Evolutionary conservation across 2,329 filamentous ascomycete genomes (phyloP).

Genomic region (Diplodia sapinea): DNA sequence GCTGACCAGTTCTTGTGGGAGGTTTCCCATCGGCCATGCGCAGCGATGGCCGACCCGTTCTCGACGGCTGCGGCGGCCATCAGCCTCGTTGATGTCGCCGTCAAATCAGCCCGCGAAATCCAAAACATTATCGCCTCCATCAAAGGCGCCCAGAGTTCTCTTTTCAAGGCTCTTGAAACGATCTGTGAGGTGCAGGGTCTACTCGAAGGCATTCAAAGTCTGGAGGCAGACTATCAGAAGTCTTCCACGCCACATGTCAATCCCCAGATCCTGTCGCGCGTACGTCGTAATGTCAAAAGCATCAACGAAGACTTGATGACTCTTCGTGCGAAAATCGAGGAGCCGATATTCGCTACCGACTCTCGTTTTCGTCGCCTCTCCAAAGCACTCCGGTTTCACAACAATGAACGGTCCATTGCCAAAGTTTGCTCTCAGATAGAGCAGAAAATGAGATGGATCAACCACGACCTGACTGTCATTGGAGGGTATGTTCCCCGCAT

Average conservation of each 20-base stretch:
- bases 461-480: neutral
- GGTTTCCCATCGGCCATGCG: neutral
- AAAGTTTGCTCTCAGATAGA: neutral
- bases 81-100: neutral
- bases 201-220: neutral
- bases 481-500: neutral
- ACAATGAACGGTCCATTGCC: neutral
- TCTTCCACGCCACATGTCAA: neutral
- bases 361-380: neutral
- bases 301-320: neutral
- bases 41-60: neutral
- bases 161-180: too few species aligned
- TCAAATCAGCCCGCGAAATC: conserved; percentile 5
- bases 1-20: neutral
- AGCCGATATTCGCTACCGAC: neutral
- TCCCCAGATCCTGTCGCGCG: neutral
- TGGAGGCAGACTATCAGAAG: neutral
- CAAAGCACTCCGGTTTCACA: neutral
- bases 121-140: neutral
- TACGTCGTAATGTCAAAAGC: neutral
- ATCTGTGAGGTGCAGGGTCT: neutral
- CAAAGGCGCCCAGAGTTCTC: too few species aligned
- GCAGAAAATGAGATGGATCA: neutral
- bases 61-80: neutral
- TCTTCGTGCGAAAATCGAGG: neutral